phyloP scores from a whole-genome alignment of 2,329 filamentous ascomycete species.

The Colletotrichum tanaceti region DNA sequence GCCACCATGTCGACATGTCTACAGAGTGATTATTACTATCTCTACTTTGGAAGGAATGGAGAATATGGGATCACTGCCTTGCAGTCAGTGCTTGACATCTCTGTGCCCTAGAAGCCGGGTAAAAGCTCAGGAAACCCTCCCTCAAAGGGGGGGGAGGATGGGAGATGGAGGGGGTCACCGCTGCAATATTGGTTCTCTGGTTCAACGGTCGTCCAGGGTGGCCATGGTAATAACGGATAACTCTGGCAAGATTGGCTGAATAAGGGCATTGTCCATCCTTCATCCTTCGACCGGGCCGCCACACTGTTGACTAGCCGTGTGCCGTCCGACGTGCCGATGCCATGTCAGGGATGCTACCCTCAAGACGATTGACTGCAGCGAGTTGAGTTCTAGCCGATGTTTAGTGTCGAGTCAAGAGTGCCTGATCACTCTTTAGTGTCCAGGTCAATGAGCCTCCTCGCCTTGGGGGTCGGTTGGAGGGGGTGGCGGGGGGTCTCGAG shows the following conservation, averaged over 20 bases:
- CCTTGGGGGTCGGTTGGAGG: neutral
- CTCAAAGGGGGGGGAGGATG: too few species aligned
- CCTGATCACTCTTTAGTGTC: too few species aligned
- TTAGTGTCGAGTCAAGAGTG: too few species aligned
- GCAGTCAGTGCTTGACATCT: slow-evolving; percentile 9
- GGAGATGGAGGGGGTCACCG: neutral
- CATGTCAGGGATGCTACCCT: slow-evolving; percentile 25
- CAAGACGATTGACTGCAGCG: neutral
- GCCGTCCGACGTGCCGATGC: slow-evolving; percentile 33
- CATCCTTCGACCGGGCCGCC: slow-evolving; percentile 9
- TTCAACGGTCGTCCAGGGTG: slow-evolving; percentile 23
- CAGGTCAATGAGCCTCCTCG: neutral
- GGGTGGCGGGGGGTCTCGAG: neutral
- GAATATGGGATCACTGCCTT: neutral
- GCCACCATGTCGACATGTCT: slow-evolving; percentile 13
- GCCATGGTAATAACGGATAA: slow-evolving; percentile 18
- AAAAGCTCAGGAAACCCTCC: slow-evolving; percentile 14
- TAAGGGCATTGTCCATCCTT: slow-evolving; percentile 26
- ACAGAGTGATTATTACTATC: too few species aligned
- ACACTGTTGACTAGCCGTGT: slow-evolving; percentile 31
- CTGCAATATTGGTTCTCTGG: slow-evolving; percentile 27
- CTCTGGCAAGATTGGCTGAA: slow-evolving; percentile 13
- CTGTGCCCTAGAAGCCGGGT: neutral
- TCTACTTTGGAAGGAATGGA: slow-evolving; percentile 12
- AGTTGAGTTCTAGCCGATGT: slow-evolving; percentile 4